Base-by-base conservation (phyloP, 2,329 filamentous ascomycete genomes). In the Aspergillus persii region DNA sequence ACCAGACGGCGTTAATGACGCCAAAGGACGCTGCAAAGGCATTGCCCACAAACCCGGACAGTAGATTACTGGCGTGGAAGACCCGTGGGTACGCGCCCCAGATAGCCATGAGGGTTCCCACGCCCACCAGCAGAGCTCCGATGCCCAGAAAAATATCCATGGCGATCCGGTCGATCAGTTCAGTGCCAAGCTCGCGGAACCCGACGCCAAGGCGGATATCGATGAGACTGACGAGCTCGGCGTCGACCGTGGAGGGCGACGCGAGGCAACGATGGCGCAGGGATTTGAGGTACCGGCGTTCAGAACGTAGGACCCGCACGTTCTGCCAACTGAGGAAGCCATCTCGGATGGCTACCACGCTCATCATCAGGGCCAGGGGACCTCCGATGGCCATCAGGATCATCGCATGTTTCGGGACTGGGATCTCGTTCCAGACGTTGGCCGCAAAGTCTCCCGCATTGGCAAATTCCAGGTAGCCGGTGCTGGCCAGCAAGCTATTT, bases 381-480 rank as follows among this genome's bases (percentile, higher is more conserved):
- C 79, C 84, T 1, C 83, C 83, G 3, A 85, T 70, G 0, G 73
- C 82, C 83, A 86, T 85, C 5, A 66, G 48, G 29, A 79, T 76
- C 0, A 79, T 69, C 8, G 81, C 83, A 53, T 80, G 80, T 1
- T 67, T 62, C 0, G 83, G 83, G 0, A 83, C 76, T 0, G 83
- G 83, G 0, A 78, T 71, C 1, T 79, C 62, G 62, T 86, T 85
- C 81, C 81, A 86, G 1, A 85, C 78, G 56, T 86, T 85, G 57
- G 83, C 83, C 0, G 83, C 81, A 56, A 85, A 85, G 63, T 86
- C 83, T 2, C 79, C 78, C 0, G 82, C 81, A 64, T 86, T 86
- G 55, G 80, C 81, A 2, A 84, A 74, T 60, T 86, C 83, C 18
- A 86, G 78, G 51, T 81, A 81, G 0, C 82, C 84, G 1, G 84